Evolutionary conservation across 108 stramenopile genomes (phyloP).

Genomic region (Poteriospumella lacustris): DNA sequence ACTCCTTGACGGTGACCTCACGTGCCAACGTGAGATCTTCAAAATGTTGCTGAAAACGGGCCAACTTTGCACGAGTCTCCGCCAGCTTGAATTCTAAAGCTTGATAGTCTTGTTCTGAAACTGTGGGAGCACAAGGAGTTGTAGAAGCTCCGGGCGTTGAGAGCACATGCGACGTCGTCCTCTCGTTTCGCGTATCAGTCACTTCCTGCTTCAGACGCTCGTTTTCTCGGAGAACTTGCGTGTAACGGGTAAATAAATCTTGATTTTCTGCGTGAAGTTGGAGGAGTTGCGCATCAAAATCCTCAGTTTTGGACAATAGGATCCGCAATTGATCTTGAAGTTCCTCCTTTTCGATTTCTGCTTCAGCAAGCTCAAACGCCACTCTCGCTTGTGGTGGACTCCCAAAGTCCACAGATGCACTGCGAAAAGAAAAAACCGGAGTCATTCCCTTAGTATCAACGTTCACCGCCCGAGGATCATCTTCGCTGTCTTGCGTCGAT

Average conservation of each 20-base stretch:
- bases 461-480: no score
- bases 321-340: slow-evolving; percentile 8
- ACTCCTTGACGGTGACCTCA: neutral
- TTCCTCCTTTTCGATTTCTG: slow-evolving; percentile 13
- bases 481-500: no score
- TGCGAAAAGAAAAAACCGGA: no score
- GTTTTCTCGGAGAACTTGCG: neutral
- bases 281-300: neutral
- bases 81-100: neutral
- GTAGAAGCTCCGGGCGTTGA: no score
- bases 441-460: no score
- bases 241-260: neutral
- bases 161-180: no score
- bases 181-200: no score
- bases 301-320: slow-evolving; percentile 1
- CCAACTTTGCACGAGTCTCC: neutral
- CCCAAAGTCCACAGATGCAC: no score
- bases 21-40: neutral
- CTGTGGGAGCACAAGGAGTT: no score
- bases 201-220: neutral
- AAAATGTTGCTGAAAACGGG: neutral
- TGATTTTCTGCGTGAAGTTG: neutral
- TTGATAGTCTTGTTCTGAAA: neutral
- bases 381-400: no score
- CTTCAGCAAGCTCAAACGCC: neutral